Evolutionary conservation across 306 rosid species (phyloP), one percentile per base, ranked within the genome.

Genomic region (Geum urbanum): DNA sequence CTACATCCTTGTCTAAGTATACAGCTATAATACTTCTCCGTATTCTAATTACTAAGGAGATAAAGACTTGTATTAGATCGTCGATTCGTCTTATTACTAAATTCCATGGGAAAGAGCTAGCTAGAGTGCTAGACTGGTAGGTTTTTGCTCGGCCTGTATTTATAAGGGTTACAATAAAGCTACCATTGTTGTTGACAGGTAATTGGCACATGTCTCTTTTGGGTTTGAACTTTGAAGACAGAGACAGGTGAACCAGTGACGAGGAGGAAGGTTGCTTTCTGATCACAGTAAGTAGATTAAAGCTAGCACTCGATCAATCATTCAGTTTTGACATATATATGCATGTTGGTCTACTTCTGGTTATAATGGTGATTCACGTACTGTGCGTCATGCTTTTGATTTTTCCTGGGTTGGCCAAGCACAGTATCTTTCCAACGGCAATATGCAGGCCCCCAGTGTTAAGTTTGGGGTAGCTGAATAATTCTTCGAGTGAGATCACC

Each of bases 1-100:
- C 15, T 14, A 12, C 54, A 46, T 54, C 54, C 9, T 11, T 8
- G 72, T 69, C 82, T 73, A 37, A 32, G 37, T 32, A 32, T 13
- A 5, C 63, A 62, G 24, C 66, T 40, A 72, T 72, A 59, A 72
- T 71, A 2, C 24, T 61, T 7, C 48, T 19, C 45, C 32, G 27
- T 14, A 47, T 45, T 32, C 37, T 32, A 2, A 15, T 4, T 22
- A 11, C 7, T n/a, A 3, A 8, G 43, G 44, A 43, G 65, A 43
- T 64, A 5, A 32, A 44, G 77, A 24, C 55, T 24, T 8, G 1
- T 32, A 5, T 53, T 46, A 13, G n/a, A n/a, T 70, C 43, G 44
- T 6, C 2, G 1, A 9, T 6, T 0, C 57, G 27, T 24, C 46
- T 0, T 4, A 47, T 13, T 5, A 2, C 12, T 57, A 11, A 24